Evolutionary conservation across 352 stramenopile species (phyloP), one percentile per base, ranked within the genome.

Genomic region (Phytopythium chamaehyphon): DNA sequence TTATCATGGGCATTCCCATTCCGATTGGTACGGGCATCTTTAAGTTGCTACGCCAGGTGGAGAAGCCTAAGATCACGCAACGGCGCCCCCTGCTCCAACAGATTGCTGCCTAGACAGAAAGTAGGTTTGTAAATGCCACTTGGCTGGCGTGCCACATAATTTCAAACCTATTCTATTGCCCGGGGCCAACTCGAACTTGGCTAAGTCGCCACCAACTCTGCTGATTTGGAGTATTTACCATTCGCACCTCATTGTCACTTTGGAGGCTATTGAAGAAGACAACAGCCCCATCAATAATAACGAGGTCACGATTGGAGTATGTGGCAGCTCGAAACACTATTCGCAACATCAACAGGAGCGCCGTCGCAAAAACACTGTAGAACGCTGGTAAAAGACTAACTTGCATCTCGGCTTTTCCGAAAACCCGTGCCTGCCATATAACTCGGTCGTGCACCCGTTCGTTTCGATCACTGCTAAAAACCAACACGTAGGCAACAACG

Each of bases 1-100:
- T 99, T 66, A 99, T 99, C 70, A 99, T 99, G 96, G 98, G 98
- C n/a, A 98, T 98, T 44, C 96, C 96, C 36, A 98, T 99, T 57
- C 95, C 93, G 8, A 57, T 99, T 45, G 98, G 98, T 36, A 99
- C 97, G 24, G 98, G 98, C 35, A 84, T 99, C 33, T 99, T 99
- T 74, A 98, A 98, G 62, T 69, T 99, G 23, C 62, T 98, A 40
- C 81, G 81, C 39, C 75, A 91, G 55, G 83, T 92, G 0, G 81
- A 92, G 15, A 89, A 89, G 61, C 83, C 83, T 7, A 57, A 63
- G 18, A 65, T 93, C 12, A 64, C 76, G 60, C 78, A 88, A 48
- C 71, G 83, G 21, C 73, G 67, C 62, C 79, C 79, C 31, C 53
- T 90, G 50, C 54, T 89, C 31, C 46, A 51, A 28, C 46, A 51